Base-by-base conservation (phyloP, 2,329 filamentous ascomycete species). In the Microthyrium microscopicum region DNA sequence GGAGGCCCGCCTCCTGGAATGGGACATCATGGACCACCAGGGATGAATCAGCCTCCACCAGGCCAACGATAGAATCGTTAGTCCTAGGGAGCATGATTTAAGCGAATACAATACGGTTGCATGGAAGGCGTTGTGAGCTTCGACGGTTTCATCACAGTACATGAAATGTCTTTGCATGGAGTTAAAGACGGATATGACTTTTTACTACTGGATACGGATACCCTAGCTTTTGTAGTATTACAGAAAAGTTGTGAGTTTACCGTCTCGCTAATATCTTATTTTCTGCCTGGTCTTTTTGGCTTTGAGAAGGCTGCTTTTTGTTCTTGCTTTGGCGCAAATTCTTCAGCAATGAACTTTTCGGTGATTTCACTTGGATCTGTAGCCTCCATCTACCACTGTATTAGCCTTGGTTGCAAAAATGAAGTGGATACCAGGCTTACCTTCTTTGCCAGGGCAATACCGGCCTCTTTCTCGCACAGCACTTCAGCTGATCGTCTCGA, bases 221-320 rank as follows among this genome's bases (percentile, higher is more conserved):
- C n/a, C n/a, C n/a, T n/a, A n/a, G n/a, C n/a, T n/a, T n/a, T n/a
- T n/a, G n/a, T n/a, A n/a, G n/a, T n/a, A n/a, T n/a, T n/a, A n/a
- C n/a, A n/a, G n/a, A n/a, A n/a, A n/a, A n/a, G n/a, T n/a, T n/a
- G n/a, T n/a, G n/a, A n/a, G n/a, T n/a, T n/a, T n/a, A n/a, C n/a
- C n/a, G n/a, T n/a, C n/a, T n/a, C n/a, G n/a, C n/a, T 25, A 25
- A 12, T 25, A 12, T 25, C 22, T 47, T 46, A 64, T 36, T 57
- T 45, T 60, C 76, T 63, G 24, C 81, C 81, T 4, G 81, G 81
- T 47, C 79, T 68, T 70, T 83, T 85, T 19, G 81, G 81, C 50
- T 80, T 68, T 47, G 70, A 74, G 55, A 89, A 89, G 0, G 64
- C 71, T 50, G 72, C 68, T 53, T 75, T 76, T 29, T 64, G 59